A percentile compares a stretch with the other conserved stretches of the same genome.
These are phyloP conservation scores for Fusarium sp. DNA, from an alignment of 2,329 filamentous ascomycete species.

Conservation along the genomic window DNA sequence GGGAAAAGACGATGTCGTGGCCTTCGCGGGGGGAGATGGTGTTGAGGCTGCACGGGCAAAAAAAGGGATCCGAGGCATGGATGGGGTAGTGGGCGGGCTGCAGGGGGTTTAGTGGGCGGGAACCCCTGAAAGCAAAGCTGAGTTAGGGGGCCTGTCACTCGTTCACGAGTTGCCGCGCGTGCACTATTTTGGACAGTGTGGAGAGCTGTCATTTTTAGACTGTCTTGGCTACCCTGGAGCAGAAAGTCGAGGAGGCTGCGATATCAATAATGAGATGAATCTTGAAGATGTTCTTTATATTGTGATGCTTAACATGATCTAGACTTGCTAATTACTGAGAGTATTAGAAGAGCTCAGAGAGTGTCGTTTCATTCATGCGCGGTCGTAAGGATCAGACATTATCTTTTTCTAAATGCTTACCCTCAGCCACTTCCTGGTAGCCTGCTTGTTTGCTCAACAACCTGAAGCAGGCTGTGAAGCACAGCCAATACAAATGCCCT, in stretches of 20 bases:
- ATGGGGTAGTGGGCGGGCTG: constrained; percentile 23
- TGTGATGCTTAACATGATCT: neutral
- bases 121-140: constrained; percentile 34
- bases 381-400: neutral
- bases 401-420: neutral
- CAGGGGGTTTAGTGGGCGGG: constrained; percentile 30
- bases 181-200: neutral
- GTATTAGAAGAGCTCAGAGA: neutral
- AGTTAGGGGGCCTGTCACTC: constrained; percentile 37
- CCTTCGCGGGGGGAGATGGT: constrained; percentile 41
- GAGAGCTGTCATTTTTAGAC: neutral
- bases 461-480: too few species aligned
- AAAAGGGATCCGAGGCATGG: constrained; percentile 38
- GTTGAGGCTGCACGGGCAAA: constrained; percentile 22
- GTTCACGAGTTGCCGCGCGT: constrained; percentile 5
- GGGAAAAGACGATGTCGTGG: constrained; percentile 39
- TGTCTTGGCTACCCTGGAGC: neutral
- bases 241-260: neutral
- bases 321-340: neutral
- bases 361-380: neutral
- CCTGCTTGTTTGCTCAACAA: neutral
- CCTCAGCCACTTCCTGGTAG: neutral
- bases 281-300: neutral
- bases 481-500: too few species aligned
- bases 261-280: neutral